Conservation (phyloP, 352 stramenopile species). For the Phytophthora pinifolia region DNA sequence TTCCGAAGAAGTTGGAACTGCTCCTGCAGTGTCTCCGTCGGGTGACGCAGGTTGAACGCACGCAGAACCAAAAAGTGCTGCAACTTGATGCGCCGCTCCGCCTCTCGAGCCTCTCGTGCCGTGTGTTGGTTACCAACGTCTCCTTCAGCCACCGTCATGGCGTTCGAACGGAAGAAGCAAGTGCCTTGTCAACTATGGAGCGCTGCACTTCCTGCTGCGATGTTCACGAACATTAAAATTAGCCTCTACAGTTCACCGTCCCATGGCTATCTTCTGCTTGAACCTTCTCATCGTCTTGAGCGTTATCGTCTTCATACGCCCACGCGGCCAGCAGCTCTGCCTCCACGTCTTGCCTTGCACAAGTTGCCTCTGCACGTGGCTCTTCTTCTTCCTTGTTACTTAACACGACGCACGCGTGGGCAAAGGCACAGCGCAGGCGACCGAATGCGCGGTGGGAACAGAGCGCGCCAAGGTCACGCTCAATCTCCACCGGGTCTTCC, state of each 20-base stretch:
- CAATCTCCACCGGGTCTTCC: constrained; percentile 79
- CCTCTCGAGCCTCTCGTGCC: constrained; percentile 23
- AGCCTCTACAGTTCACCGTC: constrained; percentile 14
- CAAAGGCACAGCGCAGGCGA: constrained; percentile 53
- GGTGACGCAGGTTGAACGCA: constrained; percentile 75
- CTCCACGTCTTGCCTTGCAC: constrained; percentile 14
- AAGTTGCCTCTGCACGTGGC: not conserved
- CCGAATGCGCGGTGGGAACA: constrained; percentile 59
- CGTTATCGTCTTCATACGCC: constrained; percentile 31
- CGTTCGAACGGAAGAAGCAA: not conserved
- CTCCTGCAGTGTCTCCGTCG: constrained; percentile 57
- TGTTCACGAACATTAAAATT: constrained; percentile 21
- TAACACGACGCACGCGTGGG: constrained; percentile 43
- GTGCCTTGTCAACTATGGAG: not conserved
- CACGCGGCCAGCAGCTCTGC: constrained; percentile 22
- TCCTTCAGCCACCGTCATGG: constrained; percentile 15
- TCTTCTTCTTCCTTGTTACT: constrained; percentile 17
- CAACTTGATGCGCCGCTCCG: constrained; percentile 56
- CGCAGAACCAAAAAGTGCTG: constrained; percentile 83
- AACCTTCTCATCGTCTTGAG: constrained; percentile 6
- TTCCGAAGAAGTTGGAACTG: constrained; percentile 65
- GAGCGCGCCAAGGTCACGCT: constrained; percentile 66
- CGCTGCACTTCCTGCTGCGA: not conserved
- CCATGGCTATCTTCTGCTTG: constrained; percentile 13
- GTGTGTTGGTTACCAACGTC: constrained; percentile 6